phyloP scores from a whole-genome alignment of 176 grass and related monocot species.

The Echinochloa phyllopogon region DNA sequence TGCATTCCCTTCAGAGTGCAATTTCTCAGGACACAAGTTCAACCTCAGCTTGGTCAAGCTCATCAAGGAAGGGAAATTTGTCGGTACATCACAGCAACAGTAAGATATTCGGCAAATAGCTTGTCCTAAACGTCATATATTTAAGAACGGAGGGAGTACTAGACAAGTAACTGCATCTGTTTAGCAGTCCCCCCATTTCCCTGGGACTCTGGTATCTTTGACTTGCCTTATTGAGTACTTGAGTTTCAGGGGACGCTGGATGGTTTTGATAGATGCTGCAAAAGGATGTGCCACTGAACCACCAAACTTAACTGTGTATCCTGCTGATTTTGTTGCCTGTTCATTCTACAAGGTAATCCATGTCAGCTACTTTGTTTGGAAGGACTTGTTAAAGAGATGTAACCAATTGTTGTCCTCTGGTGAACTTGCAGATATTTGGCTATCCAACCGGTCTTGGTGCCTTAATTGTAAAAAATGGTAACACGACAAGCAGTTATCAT shows the following conservation, averaged over 20 bases:
- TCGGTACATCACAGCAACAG: slow-evolving; percentile 46
- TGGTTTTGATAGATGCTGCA: slow-evolving; percentile 97
- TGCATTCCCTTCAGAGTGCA: slow-evolving; percentile 98
- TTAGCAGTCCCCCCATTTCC: slow-evolving; percentile 14
- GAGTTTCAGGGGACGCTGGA: slow-evolving; percentile 61
- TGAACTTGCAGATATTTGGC: slow-evolving; percentile 87
- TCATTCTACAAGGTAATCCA: slow-evolving; percentile 95
- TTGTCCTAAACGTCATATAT: too few species aligned
- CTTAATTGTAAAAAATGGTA: slow-evolving; percentile 89
- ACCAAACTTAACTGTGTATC: slow-evolving; percentile 68
- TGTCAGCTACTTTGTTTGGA: slow-evolving; percentile 25
- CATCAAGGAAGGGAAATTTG: slow-evolving; percentile 73
- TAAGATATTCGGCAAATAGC: slow-evolving; percentile 48
- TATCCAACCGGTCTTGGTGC: slow-evolving; percentile 98
- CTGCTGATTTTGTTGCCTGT: slow-evolving; percentile 94
- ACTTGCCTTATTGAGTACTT: slow-evolving; percentile 35
- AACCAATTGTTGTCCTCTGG: slow-evolving; percentile 41
- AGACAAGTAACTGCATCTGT: not conserved
- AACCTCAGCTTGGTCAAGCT: slow-evolving; percentile 71
- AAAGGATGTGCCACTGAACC: slow-evolving; percentile 96
- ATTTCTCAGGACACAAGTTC: slow-evolving; percentile 91
- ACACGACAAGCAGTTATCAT: slow-evolving; percentile 30
- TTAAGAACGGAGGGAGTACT: not conserved
- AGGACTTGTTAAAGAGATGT: slow-evolving; percentile 26
- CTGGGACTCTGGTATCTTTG: slow-evolving; percentile 10